phyloP scores from a whole-genome alignment of 768 basidiomycete genomes.

The Russula olivacea region DNA sequence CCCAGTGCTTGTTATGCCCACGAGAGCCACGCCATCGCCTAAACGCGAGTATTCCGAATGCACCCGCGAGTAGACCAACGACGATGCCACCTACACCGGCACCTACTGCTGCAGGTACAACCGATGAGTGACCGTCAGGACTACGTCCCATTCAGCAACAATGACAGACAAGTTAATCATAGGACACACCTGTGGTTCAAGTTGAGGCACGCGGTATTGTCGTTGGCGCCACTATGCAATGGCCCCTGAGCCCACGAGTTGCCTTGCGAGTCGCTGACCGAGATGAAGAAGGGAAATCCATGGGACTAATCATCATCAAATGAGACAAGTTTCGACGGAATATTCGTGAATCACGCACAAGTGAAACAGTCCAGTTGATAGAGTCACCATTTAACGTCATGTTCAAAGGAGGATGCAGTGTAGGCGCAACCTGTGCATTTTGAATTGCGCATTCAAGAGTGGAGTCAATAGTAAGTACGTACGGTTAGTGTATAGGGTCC shows the following conservation, averaged over 20 bases:
- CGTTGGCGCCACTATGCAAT: constrained; percentile 45
- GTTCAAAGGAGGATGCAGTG: constrained; percentile 56
- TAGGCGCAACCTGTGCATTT: constrained; percentile 45
- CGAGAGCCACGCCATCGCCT: background rate
- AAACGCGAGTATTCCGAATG: constrained; percentile 13
- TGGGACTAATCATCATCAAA: constrained; percentile 36
- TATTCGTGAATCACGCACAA: constrained; percentile 26
- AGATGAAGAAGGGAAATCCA: constrained; percentile 52
- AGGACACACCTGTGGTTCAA: constrained; percentile 9
- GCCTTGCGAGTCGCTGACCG: constrained; percentile 46
- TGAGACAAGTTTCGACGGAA: constrained; percentile 21
- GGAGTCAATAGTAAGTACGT: constrained; percentile 23
- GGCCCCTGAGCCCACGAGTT: constrained; percentile 53
- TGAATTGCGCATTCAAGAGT: background rate
- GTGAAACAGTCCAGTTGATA: constrained; percentile 54
- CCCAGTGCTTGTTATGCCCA: too few relatives aligned
- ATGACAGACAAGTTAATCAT: too few relatives aligned
- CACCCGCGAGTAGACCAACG: constrained; percentile 27
- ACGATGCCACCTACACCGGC: constrained; percentile 28
- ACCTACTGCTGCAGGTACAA: constrained; percentile 5
- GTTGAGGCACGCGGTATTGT: constrained; percentile 41
- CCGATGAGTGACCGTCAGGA: background rate
- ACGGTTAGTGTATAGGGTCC: constrained; percentile 56
- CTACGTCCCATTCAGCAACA: background rate
- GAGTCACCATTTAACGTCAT: constrained; percentile 42